Conservation (phyloP, 305 asterid genomes). For the Andrographis paniculata region DNA sequence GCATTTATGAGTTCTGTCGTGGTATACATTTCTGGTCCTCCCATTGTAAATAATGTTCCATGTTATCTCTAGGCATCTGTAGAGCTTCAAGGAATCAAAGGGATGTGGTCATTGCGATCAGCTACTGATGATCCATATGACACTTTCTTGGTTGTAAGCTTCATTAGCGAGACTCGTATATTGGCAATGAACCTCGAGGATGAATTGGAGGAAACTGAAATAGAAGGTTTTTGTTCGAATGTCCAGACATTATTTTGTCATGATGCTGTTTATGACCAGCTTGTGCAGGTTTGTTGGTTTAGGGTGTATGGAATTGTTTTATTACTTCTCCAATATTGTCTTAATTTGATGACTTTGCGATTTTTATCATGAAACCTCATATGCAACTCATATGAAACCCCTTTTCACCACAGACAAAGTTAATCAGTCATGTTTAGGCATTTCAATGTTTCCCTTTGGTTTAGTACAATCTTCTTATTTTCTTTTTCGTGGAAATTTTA, state of each 20-base stretch:
- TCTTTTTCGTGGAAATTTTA: constrained; percentile 1
- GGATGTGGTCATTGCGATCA: constrained; percentile 95
- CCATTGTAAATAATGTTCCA: not conserved
- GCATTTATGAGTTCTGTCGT: constrained; percentile 11
- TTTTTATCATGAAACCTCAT: too few species aligned
- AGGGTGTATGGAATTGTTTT: not conserved
- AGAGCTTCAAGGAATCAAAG: constrained; percentile 99
- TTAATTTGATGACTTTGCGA: not conserved
- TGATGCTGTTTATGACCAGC: constrained; percentile 84
- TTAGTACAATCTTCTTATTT: not conserved
- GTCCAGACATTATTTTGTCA: constrained; percentile 93
- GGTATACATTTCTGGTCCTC: not conserved
- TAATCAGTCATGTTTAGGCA: too few species aligned
- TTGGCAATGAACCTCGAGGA: constrained; percentile 98
- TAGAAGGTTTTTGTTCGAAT: constrained; percentile 81
- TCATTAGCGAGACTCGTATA: constrained; percentile 90
- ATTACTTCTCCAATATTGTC: not conserved
- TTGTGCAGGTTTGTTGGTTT: constrained; percentile 66
- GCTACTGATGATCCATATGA: constrained; percentile 88
- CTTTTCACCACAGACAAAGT: too few species aligned
- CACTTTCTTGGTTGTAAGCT: constrained; percentile 95
- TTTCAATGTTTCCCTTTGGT: not conserved
- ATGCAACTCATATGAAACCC: too few species aligned
- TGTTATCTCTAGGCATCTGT: constrained; percentile 74
- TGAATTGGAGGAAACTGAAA: constrained; percentile 97